Conservation (phyloP, 495 filamentous ascomycete genomes). For the Oidiodendron maius region DNA sequence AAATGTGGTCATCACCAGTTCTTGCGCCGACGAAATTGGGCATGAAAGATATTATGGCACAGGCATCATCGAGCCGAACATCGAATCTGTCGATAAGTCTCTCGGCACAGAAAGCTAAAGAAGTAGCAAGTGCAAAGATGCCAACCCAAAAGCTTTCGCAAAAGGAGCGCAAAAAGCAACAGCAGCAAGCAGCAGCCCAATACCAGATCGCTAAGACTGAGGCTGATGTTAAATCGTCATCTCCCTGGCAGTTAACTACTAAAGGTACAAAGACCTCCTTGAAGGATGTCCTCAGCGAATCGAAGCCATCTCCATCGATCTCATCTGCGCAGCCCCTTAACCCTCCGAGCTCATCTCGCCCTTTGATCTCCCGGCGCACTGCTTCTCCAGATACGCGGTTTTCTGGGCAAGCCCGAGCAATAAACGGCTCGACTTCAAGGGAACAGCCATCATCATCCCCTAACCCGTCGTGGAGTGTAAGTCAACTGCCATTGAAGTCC, state of each 20-base stretch:
- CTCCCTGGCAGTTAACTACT: constrained; percentile 67
- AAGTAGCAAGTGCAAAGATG: constrained; percentile 28
- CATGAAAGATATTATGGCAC: constrained; percentile 79
- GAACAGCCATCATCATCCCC: background rate
- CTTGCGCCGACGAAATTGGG: constrained; percentile 60
- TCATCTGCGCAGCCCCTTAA: constrained; percentile 6
- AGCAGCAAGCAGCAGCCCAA: constrained; percentile 48
- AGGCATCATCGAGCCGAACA: constrained; percentile 53
- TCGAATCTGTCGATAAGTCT: constrained; percentile 74
- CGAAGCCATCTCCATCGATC: constrained; percentile 27
- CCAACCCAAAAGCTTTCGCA: constrained; percentile 65
- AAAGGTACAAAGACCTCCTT: constrained; percentile 26
- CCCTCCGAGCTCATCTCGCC: constrained; percentile 16
- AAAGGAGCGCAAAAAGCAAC: constrained; percentile 81
- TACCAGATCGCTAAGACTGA: constrained; percentile 7
- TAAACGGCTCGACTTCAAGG: constrained; percentile 12
- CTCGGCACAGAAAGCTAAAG: constrained; percentile 41
- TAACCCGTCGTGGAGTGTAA: constrained; percentile 10
- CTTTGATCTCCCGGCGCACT: constrained; percentile 30
- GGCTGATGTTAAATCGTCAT: constrained; percentile 28
- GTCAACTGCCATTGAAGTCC: constrained; percentile 4
- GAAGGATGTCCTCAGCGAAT: constrained; percentile 27
- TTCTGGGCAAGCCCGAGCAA: constrained; percentile 35
- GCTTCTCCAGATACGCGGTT: constrained; percentile 52
- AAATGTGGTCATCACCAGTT: constrained; percentile 57